phyloP scores from a whole-genome alignment of 768 basidiomycete genomes.

The Podaxis sp. region DNA sequence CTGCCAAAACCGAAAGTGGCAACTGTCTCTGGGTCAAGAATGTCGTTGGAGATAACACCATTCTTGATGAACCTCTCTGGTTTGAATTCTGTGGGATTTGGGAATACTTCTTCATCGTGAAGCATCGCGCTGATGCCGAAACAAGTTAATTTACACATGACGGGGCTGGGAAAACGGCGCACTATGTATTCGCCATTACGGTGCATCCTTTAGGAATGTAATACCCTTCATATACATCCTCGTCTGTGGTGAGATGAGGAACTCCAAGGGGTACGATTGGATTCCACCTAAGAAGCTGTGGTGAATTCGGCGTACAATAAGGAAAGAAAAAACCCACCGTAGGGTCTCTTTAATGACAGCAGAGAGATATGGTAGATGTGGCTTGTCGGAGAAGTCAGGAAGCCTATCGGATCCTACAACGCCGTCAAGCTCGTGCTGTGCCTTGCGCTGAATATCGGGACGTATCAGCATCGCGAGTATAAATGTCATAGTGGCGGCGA shows the following conservation, averaged over 20 bases:
- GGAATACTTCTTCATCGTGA: constrained; percentile 15
- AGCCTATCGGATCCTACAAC: constrained; percentile 16
- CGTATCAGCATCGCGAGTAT: constrained; percentile 8
- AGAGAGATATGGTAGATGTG: constrained; percentile 17
- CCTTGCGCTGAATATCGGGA: constrained; percentile 17
- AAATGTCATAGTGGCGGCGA: constrained; percentile 2
- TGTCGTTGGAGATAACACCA: constrained; percentile 3
- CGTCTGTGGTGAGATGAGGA: constrained; percentile 9
- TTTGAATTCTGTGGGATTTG: constrained; percentile 15
- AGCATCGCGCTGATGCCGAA: constrained; percentile 16
- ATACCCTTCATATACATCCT: constrained; percentile 12
- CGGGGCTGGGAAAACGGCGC: neutral
- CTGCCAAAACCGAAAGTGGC: constrained; percentile 20
- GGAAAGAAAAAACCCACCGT: constrained; percentile 7
- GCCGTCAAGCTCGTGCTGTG: constrained; percentile 22
- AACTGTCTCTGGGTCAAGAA: constrained; percentile 12
- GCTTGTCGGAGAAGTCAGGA: constrained; percentile 19
- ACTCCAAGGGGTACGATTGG: constrained; percentile 9
- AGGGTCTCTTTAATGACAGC: constrained; percentile 20
- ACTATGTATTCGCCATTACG: constrained; percentile 11
- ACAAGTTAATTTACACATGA: neutral
- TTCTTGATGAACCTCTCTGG: constrained; percentile 18
- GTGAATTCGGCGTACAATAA: neutral
- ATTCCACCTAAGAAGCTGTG: constrained; percentile 3
- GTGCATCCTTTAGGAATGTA: constrained; percentile 11